Evolutionary conservation across 176 grass and related monocot genomes (phyloP).

Genomic region (Tillandsia leiboldiana): DNA sequence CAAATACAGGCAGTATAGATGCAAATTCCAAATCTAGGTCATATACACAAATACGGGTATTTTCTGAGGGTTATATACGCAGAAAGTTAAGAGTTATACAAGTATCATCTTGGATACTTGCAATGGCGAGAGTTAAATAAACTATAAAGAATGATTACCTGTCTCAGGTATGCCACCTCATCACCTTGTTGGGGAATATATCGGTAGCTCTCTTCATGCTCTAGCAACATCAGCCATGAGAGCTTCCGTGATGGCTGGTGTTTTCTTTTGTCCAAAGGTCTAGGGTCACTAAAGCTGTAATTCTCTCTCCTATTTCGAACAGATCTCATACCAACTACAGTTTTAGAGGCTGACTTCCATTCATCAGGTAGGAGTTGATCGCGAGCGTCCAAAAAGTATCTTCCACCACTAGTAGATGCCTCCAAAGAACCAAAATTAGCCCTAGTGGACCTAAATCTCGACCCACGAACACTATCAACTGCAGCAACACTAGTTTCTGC

Average conservation of each 20-base stretch:
- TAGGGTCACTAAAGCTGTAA: slow-evolving; percentile 34
- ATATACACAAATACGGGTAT: no score
- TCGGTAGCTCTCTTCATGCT: slow-evolving; percentile 88
- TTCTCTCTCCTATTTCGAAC: slow-evolving; percentile 70
- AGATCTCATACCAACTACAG: slow-evolving; percentile 64
- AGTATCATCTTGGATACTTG: background rate
- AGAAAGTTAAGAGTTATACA: background rate
- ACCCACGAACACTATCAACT: slow-evolving; percentile 36
- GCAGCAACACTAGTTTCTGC: slow-evolving; percentile 36
- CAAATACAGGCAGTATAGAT: no score
- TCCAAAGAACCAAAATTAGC: slow-evolving; percentile 40
- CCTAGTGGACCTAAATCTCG: slow-evolving; percentile 35
- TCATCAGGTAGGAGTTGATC: slow-evolving; percentile 33
- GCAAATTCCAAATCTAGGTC: no score
- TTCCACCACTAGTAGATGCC: slow-evolving; percentile 72
- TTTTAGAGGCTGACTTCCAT: slow-evolving; percentile 48
- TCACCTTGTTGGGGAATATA: slow-evolving; percentile 93
- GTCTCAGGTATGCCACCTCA: slow-evolving; percentile 77
- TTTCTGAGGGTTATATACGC: background rate
- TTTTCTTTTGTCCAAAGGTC: slow-evolving; percentile 43
- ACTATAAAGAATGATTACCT: slow-evolving; percentile 42
- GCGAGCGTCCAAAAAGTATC: slow-evolving; percentile 20
- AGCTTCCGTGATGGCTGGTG: slow-evolving; percentile 38
- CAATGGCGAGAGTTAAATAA: background rate
- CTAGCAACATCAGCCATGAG: slow-evolving; percentile 87